phyloP scores from a whole-genome alignment of 805 yeast species.

The Starmerella roubikii region DNA sequence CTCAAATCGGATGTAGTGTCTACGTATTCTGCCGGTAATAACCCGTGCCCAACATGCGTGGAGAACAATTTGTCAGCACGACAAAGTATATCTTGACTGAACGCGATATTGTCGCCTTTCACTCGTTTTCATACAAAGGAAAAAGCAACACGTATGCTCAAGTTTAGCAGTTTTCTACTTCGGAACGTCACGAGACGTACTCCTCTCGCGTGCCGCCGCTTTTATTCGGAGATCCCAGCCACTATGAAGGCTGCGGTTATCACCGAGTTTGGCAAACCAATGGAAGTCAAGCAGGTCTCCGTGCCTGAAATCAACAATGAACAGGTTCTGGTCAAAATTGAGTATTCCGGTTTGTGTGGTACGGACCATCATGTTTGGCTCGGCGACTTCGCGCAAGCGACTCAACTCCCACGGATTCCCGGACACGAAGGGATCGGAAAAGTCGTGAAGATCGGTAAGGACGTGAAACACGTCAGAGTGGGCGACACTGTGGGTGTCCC shows the following conservation, averaged over 20 bases:
- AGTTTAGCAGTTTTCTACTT: no score
- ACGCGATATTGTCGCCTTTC: no score
- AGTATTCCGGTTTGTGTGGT: conserved; percentile 87
- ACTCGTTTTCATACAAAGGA: no score
- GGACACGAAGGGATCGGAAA: conserved; percentile 88
- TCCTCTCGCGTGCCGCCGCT: no score
- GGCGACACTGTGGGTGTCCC: conserved; percentile 77
- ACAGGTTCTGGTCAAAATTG: conserved; percentile 67
- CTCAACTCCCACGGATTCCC: conserved; percentile 66
- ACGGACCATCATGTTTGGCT: conserved; percentile 90
- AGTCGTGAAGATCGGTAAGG: conserved; percentile 62
- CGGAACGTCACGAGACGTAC: no score
- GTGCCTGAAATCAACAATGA: conserved; percentile 68
- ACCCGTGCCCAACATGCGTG: no score
- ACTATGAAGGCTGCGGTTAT: conserved; percentile 49
- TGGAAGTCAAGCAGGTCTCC: conserved; percentile 57
- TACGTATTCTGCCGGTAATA: no score
- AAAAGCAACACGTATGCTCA: no score
- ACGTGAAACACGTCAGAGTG: conserved; percentile 55
- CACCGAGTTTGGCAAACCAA: conserved; percentile 50
- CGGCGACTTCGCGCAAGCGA: conserved; percentile 80
- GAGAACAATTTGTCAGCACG: no score
- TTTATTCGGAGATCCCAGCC: conserved; percentile 5
- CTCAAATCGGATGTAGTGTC: no score
- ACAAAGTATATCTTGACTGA: no score